Conservation (phyloP, 2,329 filamentous ascomycete species). For the Emydomyces testavorans region DNA sequence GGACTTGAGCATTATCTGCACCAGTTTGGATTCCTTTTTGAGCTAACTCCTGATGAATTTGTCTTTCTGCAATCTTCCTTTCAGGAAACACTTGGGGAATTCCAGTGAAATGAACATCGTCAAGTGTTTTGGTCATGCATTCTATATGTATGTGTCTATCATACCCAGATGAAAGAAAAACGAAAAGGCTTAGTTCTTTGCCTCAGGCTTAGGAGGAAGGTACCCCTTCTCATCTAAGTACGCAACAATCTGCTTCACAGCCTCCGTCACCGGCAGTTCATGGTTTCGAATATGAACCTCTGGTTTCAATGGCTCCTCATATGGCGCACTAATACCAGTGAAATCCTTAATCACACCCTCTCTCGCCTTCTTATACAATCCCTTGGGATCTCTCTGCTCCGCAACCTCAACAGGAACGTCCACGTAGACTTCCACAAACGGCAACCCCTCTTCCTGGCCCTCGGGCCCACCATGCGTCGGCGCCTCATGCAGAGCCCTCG, state of each 20-base stretch:
- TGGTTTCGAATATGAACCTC: constrained; percentile 82
- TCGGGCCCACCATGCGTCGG: constrained; percentile 44
- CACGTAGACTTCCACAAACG: constrained; percentile 88
- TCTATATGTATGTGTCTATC: constrained; percentile 12
- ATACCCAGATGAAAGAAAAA: constrained; percentile 2
- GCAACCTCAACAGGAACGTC: constrained; percentile 85
- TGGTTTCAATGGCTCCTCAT: constrained; percentile 74
- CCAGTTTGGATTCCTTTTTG: background rate
- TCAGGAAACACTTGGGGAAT: background rate
- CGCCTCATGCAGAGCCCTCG: constrained; percentile 64
- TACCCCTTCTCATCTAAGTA: constrained; percentile 64
- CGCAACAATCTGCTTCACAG: constrained; percentile 68
- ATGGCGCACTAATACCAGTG: constrained; percentile 87
- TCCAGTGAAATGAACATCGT: background rate
- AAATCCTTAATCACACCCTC: constrained; percentile 94
- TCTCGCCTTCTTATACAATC: constrained; percentile 91
- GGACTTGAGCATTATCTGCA: background rate
- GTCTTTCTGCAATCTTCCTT: background rate
- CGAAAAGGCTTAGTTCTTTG: constrained; percentile 17
- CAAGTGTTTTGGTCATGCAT: constrained; percentile 6
- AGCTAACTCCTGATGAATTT: background rate
- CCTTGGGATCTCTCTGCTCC: constrained; percentile 93
- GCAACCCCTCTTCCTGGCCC: constrained; percentile 54
- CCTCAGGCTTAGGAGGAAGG: constrained; percentile 32
- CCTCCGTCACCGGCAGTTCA: constrained; percentile 75